Percentiles rank a stretch among this genome's conserved stretches.
Evolutionary conservation across 1,139 yeast species (phyloP).

Genomic region (Sugiyamaella sp.): DNA sequence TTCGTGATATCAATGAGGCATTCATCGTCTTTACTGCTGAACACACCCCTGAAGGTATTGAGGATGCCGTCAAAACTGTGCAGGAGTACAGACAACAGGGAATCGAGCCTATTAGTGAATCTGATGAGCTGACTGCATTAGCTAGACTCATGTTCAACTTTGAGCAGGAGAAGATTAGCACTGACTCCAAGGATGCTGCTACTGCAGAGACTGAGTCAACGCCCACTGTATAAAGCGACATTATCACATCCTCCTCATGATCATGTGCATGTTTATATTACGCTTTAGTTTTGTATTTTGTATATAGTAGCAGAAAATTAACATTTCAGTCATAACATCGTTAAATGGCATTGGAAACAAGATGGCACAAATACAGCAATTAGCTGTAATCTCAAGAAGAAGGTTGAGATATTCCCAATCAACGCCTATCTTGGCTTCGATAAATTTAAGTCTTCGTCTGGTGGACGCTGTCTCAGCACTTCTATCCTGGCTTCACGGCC

Average conservation of each 20-base stretch:
- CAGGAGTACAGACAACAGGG: constrained; percentile 38
- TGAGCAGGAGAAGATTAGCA: constrained; percentile 20
- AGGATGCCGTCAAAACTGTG: constrained; percentile 59
- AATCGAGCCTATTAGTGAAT: constrained; percentile 21
- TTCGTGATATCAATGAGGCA: constrained; percentile 54
- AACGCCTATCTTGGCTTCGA: too few species aligned
- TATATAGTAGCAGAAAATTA: constrained; percentile 5
- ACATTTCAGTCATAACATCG: constrained; percentile 5
- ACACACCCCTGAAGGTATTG: constrained; percentile 49
- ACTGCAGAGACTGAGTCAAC: not conserved
- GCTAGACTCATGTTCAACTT: constrained; percentile 25
- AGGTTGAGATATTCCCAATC: not conserved
- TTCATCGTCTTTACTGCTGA: constrained; percentile 53
- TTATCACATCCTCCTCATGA: too few species aligned
- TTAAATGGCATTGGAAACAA: too few species aligned
- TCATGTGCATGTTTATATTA: too few species aligned
- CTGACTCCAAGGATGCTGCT: not conserved
- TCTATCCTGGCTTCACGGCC: constrained; percentile 39
- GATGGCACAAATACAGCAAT: not conserved
- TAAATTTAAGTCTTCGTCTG: too few species aligned
- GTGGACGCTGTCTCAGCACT: too few species aligned
- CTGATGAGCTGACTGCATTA: constrained; percentile 27
- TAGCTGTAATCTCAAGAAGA: not conserved
- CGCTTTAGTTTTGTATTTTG: not conserved
- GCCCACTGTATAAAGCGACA: constrained; percentile 1